Evolutionary conservation across 345 rosid genomes (phyloP).

Genomic region (Ceriops zippeliana): DNA sequence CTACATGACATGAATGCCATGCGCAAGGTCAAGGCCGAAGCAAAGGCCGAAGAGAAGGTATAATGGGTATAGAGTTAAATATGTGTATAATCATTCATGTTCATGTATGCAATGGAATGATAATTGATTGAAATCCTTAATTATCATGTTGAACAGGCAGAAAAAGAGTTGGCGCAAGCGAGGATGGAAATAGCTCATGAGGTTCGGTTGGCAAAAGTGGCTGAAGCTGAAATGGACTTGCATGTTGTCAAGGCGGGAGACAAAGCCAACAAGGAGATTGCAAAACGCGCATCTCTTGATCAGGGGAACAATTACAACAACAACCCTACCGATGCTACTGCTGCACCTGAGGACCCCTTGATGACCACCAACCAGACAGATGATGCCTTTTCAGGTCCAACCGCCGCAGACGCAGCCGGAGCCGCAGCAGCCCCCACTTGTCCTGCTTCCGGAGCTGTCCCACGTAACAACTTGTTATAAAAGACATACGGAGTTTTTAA

Average conservation of each 20-base stretch:
- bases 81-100: background rate
- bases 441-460: no score
- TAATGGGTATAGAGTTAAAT: background rate
- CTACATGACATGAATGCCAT: constrained; percentile 34
- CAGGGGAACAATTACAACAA: background rate
- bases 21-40: constrained; percentile 50
- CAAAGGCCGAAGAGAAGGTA: constrained; percentile 53
- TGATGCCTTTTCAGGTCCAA: no score
- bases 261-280: constrained; percentile 21
- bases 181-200: constrained; percentile 46
- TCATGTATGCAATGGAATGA: no score
- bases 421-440: no score
- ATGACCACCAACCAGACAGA: no score
- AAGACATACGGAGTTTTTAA: no score
- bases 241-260: constrained; percentile 44
- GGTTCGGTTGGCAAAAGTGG: constrained; percentile 50
- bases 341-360: background rate
- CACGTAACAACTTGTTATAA: no score
- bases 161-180: constrained; percentile 44
- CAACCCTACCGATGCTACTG: background rate
- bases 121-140: no score
- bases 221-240: constrained; percentile 49
- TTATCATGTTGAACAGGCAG: constrained; percentile 23
- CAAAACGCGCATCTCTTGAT: constrained; percentile 5
- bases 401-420: no score